Percentiles rank a stretch among this genome's conserved stretches.
phyloP scores from a whole-genome alignment of 1,284 basidiomycete genomes.

The Baeospora myosura region DNA sequence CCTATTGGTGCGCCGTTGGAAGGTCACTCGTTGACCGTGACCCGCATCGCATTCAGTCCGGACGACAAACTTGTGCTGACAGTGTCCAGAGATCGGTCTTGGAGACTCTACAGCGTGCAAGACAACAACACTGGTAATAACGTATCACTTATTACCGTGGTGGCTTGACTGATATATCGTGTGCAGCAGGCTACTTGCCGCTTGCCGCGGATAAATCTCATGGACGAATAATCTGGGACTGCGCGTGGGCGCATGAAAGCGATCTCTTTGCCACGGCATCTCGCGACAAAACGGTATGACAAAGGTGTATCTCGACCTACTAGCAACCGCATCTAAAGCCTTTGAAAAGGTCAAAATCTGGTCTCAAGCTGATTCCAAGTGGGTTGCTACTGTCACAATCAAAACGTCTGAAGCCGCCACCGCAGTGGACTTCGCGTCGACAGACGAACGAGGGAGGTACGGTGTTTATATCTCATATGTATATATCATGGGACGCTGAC shows the following conservation, averaged over 20 bases:
- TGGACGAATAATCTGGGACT: slow-evolving; percentile 93
- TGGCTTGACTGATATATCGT: neutral
- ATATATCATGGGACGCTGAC: slow-evolving; percentile 2
- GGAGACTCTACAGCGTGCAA: slow-evolving; percentile 70
- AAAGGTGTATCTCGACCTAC: neutral
- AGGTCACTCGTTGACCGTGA: slow-evolving; percentile 88
- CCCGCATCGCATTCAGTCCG: slow-evolving; percentile 82
- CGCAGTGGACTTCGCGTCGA: slow-evolving; percentile 56
- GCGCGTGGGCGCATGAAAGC: slow-evolving; percentile 71
- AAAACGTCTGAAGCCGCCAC: slow-evolving; percentile 63
- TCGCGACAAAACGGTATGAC: slow-evolving; percentile 84
- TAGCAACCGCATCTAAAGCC: neutral
- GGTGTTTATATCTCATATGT: slow-evolving; percentile 10
- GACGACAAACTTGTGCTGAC: slow-evolving; percentile 76
- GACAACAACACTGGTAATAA: slow-evolving; percentile 31
- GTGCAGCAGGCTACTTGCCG: slow-evolving; percentile 47
- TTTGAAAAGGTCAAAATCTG: slow-evolving; percentile 66
- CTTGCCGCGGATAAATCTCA: slow-evolving; percentile 78
- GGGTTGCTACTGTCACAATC: slow-evolving; percentile 48
- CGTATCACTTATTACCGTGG: neutral
- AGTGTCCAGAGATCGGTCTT: slow-evolving; percentile 87
- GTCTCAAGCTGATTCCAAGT: slow-evolving; percentile 36
- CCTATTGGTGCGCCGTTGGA: slow-evolving; percentile 63
- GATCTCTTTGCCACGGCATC: slow-evolving; percentile 88
- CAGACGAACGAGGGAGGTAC: slow-evolving; percentile 33